Conservation (phyloP, 2,329 filamentous ascomycete species). For the Epicoccum nigrum region DNA sequence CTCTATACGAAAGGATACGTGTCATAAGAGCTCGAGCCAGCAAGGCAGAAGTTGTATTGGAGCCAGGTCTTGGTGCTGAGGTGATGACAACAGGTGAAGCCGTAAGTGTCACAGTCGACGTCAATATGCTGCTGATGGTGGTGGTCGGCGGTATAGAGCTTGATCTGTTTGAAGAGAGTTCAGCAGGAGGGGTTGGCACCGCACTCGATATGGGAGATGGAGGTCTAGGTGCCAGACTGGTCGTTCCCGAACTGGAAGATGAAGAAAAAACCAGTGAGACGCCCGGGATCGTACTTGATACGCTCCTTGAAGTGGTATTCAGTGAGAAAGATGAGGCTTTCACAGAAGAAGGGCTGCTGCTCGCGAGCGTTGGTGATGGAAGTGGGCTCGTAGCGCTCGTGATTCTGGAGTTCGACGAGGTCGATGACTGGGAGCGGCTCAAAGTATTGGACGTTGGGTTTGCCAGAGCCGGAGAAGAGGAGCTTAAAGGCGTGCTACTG, state of each 20-base stretch:
- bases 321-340: neutral
- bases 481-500: no score
- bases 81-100: neutral
- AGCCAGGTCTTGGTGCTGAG: neutral
- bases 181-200: neutral
- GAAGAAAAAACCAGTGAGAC: neutral
- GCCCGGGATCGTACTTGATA: neutral
- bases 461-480: no score
- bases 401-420: no score
- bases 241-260: neutral
- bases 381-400: neutral
- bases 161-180: neutral
- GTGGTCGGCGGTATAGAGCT: neutral
- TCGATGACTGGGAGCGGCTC: no score
- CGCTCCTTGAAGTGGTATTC: neutral
- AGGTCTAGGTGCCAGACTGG: neutral
- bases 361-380: no score
- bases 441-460: no score
- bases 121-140: neutral
- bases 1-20: slow-evolving; percentile 33
- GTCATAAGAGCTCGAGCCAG: slow-evolving; percentile 26
- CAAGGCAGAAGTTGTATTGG: slow-evolving; percentile 1
- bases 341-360: neutral
- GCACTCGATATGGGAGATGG: neutral
- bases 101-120: neutral